Evolutionary conservation across 108 stramenopile genomes (phyloP).

Genomic region (Cyclotella baltica): DNA sequence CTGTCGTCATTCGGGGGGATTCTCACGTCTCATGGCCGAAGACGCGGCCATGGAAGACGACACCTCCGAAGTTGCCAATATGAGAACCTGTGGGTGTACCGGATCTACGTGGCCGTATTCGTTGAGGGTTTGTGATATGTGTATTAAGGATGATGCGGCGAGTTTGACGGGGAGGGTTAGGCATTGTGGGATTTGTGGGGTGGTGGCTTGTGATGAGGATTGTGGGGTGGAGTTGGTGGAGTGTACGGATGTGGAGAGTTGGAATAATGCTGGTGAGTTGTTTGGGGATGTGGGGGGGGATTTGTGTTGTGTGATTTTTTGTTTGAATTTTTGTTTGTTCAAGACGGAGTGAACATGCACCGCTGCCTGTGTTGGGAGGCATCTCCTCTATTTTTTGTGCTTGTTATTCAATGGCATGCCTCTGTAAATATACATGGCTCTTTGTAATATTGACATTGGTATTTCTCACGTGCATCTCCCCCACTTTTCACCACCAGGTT

Average conservation of each 20-base stretch:
- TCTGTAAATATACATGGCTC: too few species aligned
- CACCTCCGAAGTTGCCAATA: constrained; percentile 12
- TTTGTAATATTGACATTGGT: neutral
- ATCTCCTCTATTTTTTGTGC: too few species aligned
- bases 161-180: constrained; percentile 29
- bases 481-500: constrained; percentile 8
- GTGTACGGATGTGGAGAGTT: constrained; percentile 33
- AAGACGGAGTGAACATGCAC: too few species aligned
- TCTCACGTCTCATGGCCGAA: neutral
- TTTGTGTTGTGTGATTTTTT: neutral
- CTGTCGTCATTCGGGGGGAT: neutral
- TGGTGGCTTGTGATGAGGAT: constrained; percentile 48
- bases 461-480: neutral
- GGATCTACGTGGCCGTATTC: constrained; percentile 29
- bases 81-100: constrained; percentile 34
- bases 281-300: neutral
- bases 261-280: constrained; percentile 37
- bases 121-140: constrained; percentile 44
- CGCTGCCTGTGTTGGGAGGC: too few species aligned
- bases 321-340: neutral
- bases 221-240: constrained; percentile 39
- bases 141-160: constrained; percentile 37
- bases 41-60: neutral
- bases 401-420: too few species aligned
- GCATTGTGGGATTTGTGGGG: constrained; percentile 41